A percentile compares a stretch with the other conserved stretches of the same genome.
These are phyloP conservation scores for Dittrichia graveolens DNA, from an alignment of 129 eudicot species.

Conservation along the genomic window DNA sequence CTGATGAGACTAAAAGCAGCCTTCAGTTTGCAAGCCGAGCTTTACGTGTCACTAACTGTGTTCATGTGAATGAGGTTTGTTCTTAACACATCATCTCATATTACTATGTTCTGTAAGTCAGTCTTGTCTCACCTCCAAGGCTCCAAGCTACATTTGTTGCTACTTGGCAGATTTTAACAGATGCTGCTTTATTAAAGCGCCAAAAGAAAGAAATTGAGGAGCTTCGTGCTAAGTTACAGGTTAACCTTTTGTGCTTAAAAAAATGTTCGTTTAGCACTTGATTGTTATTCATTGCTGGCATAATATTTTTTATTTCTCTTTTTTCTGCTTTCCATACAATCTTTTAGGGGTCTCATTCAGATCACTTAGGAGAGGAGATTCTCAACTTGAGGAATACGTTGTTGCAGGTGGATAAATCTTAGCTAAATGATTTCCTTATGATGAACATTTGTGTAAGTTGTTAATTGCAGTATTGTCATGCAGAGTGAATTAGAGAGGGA, in stretches of 20 bases:
- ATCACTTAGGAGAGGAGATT: conserved; percentile 87
- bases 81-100: background rate
- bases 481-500: conserved; percentile 98
- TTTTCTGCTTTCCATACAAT: conserved; percentile 10
- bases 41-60: conserved; percentile 95
- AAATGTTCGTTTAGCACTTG: conserved; percentile 19
- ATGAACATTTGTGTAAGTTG: conserved; percentile 1
- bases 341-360: conserved; percentile 83
- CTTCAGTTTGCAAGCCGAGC: conserved; percentile 99
- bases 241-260: conserved; percentile 21
- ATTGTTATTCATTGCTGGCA: background rate
- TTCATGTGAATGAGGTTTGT: conserved; percentile 92
- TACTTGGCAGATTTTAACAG: conserved; percentile 78
- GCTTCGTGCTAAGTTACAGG: conserved; percentile 95
- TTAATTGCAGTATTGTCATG: conserved; percentile 7
- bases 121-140: conserved; percentile 18
- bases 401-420: conserved; percentile 63
- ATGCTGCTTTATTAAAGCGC: conserved; percentile 97
- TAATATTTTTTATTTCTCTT: background rate
- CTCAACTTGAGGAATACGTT: conserved; percentile 88
- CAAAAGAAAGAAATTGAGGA: conserved; percentile 99
- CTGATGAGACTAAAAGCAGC: conserved; percentile 99
- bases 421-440: conserved; percentile 20
- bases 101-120: conserved; percentile 14
- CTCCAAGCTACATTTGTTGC: conserved; percentile 20